Base-by-base conservation (phyloP, 441 rosid genomes). In the Syzygium malaccense region DNA sequence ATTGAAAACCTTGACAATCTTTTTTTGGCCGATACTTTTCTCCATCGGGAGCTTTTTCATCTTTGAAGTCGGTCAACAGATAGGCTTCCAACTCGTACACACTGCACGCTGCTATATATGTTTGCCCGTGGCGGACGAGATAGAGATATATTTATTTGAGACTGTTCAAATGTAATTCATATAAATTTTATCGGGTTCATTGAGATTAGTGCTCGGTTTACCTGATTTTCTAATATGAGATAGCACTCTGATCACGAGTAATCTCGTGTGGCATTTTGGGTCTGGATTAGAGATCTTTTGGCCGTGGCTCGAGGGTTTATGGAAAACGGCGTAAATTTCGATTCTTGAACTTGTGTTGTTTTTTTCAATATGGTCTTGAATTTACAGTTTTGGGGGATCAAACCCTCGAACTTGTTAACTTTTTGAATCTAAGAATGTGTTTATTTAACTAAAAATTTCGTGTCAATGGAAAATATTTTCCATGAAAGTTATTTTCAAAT, bases 261-360 rank as follows among this genome's bases (percentile, higher is more conserved):
- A 53, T 53, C 5, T 53, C 17, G 15, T 12, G 15, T 14, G 15
- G 4, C 2, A 0, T 28, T 13, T 10, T 14, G 1, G 68, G 2
- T 28, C 6, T 5, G 5, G 18, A 60, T 28, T 60, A 28, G 0
- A 1, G 68, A 60, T 14, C 17, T 0, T 28, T 28, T 60, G 0
- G 14, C 68, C 6, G 14, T 0, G 8, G n/a, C 14, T 28, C 1
- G n/a, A 28, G 0, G 4, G n/a, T 2, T 13, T 60, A 60, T 60
- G 18, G 8, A 60, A 28, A 60, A 28, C 32, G 68, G 68, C 28
- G n/a, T 28, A 8, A 60, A 55, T 55, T 55, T 55, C 57, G 3
- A 55, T 55, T 19, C 57, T 18, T 55, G 57, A 18, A 18, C 57
- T 55, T 0, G 57, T 19, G 19, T 55, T 54, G 23, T 55, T 12